These are phyloP conservation scores for Candida verbasci DNA, from an alignment of 805 yeast species.

Conservation along the genomic window DNA sequence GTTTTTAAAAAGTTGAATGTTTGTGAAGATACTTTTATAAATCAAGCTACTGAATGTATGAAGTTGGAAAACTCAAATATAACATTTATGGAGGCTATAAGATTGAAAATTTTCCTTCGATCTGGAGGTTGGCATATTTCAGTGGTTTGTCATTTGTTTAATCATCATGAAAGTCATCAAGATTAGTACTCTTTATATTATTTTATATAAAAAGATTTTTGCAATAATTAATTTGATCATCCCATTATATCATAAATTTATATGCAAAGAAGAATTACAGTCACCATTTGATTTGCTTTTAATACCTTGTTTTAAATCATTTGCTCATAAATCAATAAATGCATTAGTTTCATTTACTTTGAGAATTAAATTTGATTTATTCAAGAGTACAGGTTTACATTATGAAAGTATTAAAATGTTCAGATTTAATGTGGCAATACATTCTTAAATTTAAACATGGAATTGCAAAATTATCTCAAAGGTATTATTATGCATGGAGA, in stretches of 20 bases:
- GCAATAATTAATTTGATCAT: conserved; percentile 24
- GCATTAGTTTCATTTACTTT: conserved; percentile 20
- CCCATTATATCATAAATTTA: conserved; percentile 27
- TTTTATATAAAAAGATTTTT: conserved; percentile 27
- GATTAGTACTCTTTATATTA: conserved; percentile 27
- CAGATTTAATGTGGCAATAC: conserved; percentile 9
- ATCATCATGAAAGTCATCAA: conserved; percentile 32
- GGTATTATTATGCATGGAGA: conserved; percentile 68
- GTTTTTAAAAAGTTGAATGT: conserved; percentile 15
- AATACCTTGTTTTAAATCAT: conserved; percentile 32
- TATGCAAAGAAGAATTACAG: conserved; percentile 35
- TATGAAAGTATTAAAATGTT: conserved; percentile 8
- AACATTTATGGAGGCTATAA: conserved; percentile 3
- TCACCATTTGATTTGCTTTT: conserved; percentile 35
- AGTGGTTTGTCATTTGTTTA: conserved; percentile 29
- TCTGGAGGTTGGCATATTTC: conserved; percentile 24
- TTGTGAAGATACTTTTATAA: background rate
- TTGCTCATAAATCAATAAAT: conserved; percentile 26
- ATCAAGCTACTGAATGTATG: conserved; percentile 24
- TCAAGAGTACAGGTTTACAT: conserved; percentile 17
- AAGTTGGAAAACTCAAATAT: conserved; percentile 7
- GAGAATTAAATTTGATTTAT: conserved; percentile 13
- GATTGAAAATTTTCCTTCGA: no score
- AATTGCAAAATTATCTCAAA: conserved; percentile 42
- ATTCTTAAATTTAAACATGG: conserved; percentile 12